Evolutionary conservation across 2,329 filamentous ascomycete species (phyloP), one percentile per base, ranked within the genome.

Genomic region (Aspergillus brunneoviolaceus): DNA sequence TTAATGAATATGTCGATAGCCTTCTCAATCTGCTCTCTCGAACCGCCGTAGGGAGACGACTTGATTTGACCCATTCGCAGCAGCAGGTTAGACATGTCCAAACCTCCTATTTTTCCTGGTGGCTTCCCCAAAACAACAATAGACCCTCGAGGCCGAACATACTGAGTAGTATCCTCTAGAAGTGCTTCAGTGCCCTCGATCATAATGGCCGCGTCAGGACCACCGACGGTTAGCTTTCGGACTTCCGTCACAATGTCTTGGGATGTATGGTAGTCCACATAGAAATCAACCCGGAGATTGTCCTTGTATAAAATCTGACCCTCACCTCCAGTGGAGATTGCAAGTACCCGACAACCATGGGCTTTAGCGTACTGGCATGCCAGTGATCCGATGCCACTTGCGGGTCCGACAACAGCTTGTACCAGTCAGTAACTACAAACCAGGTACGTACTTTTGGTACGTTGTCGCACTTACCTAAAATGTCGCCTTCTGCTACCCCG

Each of bases 301-400:
- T 58, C n/a, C 27, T 49, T 48, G 31, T 52, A 54, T 19, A 58
- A 3, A 11, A 21, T 12, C 14, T 7, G 10, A 47, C 51, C 16
- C 27, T 53, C 9, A 2, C 21, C 25, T 5, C 56, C 56, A 14
- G 50, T 53, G 7, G 56, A 54, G 27, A 58, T 42, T 5, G 29
- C 56, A 7, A 58, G 25, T 4, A 58, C 39, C 27, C 50, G 50
- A 49, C 47, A 58, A 23, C 56, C 56, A 9, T 35, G 31, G 39
- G 56, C 56, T n/a, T 35, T 58, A 5, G 56, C 56, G 27, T 53
- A 58, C 50, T 58, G 56, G 42, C 56, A 58, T 19, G 50, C 50
- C 27, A 58, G 33, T 2, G 56, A 49, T 21, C 50, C 51, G 12
- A 54, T 19, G 10, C 56, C 56, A 5, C 56, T 45, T 4, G 35